Percentiles rank a stretch among this genome's conserved stretches.
Evolutionary conservation across 306 rosid species (phyloP).

Genomic region (Ormosia semicastrata): DNA sequence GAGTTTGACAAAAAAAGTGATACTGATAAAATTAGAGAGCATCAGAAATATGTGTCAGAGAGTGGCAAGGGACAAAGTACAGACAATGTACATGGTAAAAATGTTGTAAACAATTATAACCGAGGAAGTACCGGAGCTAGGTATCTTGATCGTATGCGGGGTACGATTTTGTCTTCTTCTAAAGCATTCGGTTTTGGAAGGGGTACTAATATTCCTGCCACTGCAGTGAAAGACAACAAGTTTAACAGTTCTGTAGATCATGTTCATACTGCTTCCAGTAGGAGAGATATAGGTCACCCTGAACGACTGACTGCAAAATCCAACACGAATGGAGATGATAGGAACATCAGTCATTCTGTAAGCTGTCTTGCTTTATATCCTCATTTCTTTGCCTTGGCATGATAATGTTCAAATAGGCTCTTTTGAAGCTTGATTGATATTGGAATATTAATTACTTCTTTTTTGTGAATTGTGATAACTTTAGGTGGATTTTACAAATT

Average conservation of each 20-base stretch:
- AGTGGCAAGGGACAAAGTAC: conserved; percentile 51
- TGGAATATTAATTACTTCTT: neutral
- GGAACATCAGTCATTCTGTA: conserved; percentile 65
- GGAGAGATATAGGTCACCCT: conserved; percentile 58
- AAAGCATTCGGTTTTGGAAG: conserved; percentile 93
- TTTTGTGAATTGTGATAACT: neutral
- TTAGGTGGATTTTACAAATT: neutral
- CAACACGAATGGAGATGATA: conserved; percentile 65
- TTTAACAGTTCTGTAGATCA: conserved; percentile 64
- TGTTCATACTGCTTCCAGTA: conserved; percentile 50
- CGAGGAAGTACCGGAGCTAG: conserved; percentile 79
- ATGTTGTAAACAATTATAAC: conserved; percentile 44
- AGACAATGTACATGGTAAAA: conserved; percentile 60
- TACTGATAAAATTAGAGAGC: conserved; percentile 61
- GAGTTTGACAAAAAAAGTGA: conserved; percentile 73
- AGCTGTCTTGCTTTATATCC: conserved; percentile 39
- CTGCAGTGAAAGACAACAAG: conserved; percentile 63
- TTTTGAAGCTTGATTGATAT: conserved; percentile 5
- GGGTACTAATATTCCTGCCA: conserved; percentile 50
- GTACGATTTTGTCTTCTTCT: conserved; percentile 84
- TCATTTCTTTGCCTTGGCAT: neutral
- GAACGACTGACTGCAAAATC: conserved; percentile 65
- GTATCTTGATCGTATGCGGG: conserved; percentile 91
- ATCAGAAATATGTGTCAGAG: conserved; percentile 61
- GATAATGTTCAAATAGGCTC: neutral